Evolutionary conservation across 2,329 filamentous ascomycete genomes (phyloP).

Genomic region (Gaeumannomyces sp.): DNA sequence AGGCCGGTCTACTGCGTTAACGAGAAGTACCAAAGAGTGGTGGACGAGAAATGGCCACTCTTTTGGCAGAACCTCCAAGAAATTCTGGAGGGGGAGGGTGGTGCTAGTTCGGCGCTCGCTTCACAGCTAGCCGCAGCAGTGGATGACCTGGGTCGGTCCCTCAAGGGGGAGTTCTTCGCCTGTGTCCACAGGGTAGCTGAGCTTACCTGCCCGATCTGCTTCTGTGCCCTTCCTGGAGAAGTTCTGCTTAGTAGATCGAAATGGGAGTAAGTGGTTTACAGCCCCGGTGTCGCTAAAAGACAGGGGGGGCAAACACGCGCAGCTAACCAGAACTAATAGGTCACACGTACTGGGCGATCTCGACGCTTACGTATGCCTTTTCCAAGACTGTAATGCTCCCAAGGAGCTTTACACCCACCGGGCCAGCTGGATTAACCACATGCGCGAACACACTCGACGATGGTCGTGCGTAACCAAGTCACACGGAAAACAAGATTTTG

Average conservation of each 20-base stretch:
- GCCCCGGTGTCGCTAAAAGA: too few relatives aligned
- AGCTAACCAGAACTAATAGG: background rate
- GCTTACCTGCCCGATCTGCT: background rate
- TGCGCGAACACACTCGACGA: background rate
- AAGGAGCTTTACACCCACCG: background rate
- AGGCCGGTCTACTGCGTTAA: background rate
- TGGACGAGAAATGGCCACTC: background rate
- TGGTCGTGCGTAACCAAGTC: background rate
- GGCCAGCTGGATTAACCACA: background rate
- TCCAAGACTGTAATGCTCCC: background rate
- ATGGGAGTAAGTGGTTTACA: background rate
- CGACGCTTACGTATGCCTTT: constrained; percentile 1
- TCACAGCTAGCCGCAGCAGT: background rate
- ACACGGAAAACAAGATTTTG: background rate
- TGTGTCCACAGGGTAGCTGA: background rate
- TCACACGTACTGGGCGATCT: background rate
- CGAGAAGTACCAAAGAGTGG: background rate
- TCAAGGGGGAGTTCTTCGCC: background rate
- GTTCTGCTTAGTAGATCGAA: background rate
- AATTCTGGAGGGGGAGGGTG: background rate
- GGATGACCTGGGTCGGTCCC: background rate
- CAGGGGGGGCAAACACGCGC: too few relatives aligned
- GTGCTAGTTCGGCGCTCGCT: background rate
- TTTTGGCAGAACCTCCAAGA: background rate
- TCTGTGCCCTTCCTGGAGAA: background rate